Conservation (phyloP, 108 stramenopile species). For the Cyclostephanos tholiformis region DNA sequence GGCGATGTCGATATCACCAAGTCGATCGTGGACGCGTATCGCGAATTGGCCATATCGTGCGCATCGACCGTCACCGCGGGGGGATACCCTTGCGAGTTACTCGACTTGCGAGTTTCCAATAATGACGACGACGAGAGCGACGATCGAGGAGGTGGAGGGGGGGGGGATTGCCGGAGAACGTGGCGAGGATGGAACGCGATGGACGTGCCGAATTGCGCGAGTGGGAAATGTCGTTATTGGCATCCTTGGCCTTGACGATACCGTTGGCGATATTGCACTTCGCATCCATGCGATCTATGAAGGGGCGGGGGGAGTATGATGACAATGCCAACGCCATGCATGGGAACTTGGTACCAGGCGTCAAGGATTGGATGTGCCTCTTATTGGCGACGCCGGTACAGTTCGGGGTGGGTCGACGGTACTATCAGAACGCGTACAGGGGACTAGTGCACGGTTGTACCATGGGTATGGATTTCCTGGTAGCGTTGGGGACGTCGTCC, state of each 20-base stretch:
- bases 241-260: conserved; percentile 51
- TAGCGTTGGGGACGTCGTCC: conserved; percentile 90
- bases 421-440: conserved; percentile 82
- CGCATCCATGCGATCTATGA: conserved; percentile 32
- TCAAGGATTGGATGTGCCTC: conserved; percentile 47
- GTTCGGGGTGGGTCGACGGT: conserved; percentile 84
- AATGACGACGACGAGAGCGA: background rate
- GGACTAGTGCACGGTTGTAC: conserved; percentile 61
- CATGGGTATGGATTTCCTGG: conserved; percentile 96
- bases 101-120: conserved; percentile 24
- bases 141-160: conserved; percentile 8
- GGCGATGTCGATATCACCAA: no score
- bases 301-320: conserved; percentile 4
- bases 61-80: conserved; percentile 44
- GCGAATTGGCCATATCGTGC: conserved; percentile 46
- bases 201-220: conserved; percentile 50
- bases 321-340: conserved; percentile 3
- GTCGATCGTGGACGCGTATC: conserved; percentile 28
- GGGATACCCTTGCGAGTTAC: conserved; percentile 58
- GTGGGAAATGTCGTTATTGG: conserved; percentile 52
- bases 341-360: conserved; percentile 14
- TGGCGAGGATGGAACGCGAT: conserved; percentile 51
- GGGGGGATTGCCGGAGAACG: background rate
- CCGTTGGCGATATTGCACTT: conserved; percentile 60
- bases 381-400: conserved; percentile 85